Evolutionary conservation across 805 yeast genomes (phyloP), one percentile per base, ranked within the genome.

Genomic region (Ogataea siamensis): DNA sequence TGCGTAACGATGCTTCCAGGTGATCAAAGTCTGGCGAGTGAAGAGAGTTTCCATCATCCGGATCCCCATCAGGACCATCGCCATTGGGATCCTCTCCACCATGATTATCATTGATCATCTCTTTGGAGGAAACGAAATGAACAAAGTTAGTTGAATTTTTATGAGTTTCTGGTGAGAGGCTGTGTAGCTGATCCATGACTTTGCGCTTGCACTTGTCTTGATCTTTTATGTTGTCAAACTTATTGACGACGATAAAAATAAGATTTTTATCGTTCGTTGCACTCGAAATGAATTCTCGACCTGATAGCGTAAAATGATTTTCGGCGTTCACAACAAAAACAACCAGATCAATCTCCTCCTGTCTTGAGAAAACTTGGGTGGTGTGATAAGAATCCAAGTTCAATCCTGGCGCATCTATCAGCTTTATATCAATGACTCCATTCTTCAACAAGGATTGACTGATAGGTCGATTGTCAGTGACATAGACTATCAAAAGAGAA

Each of bases 331-430:
- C 96, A 2, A 94, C 98, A 67, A 93, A 94, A 1, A 93, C 91
- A 3, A 93, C 96, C 48, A 93, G 70, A 59, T 93, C 99, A 45
- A 93, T 93, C 55, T 93, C 99, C 55, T 93, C 98, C 65, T 93
- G 98, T 43, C 97, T 77, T 2, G 96, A 83, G 58, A 91, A 89
- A 0, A 93, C 88, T 55, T 91, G 95, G 2, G 96, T 86, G 0
- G 99, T 93, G 58, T 87, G 96, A 51, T 83, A 83, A 4, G 93
- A 85, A 54, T 91, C 97, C 72, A 88, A 73, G 58, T 93, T 93
- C 40, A 93, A 70, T 0, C 99, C 99, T 0, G 99, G 99, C 0
- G 98, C 97, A 65, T 93, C 99, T 37, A 93, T 93, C 44, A 93
- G 68, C 16, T 89, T 78, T 40, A 93, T 88, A 55, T 93, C 97